Percentiles rank a stretch among this genome's conserved stretches.
phyloP scores from a whole-genome alignment of 768 basidiomycete genomes.

The Tylopilus felleus region DNA sequence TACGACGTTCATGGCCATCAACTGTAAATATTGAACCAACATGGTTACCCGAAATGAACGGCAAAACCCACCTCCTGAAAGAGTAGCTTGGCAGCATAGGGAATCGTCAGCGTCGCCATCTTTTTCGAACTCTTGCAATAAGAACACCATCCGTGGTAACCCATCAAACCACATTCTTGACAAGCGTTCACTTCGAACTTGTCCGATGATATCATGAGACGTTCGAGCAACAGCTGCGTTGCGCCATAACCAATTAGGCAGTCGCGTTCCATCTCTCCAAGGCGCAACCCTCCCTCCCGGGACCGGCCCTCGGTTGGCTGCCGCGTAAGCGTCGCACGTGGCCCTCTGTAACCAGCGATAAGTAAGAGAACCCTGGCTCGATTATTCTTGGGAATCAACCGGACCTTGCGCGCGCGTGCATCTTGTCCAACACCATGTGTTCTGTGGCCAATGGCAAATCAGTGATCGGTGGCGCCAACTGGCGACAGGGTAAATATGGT shows the following conservation, averaged over 20 bases:
- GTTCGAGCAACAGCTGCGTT: slow-evolving; percentile 91
- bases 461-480: slow-evolving; percentile 3
- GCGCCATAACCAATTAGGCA: slow-evolving; percentile 99
- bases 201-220: slow-evolving; percentile 98
- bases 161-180: slow-evolving; percentile 90
- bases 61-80: slow-evolving; percentile 73
- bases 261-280: slow-evolving; percentile 99
- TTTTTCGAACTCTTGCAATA: slow-evolving; percentile 97
- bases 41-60: background rate
- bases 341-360: slow-evolving; percentile 59
- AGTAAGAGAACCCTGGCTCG: slow-evolving; percentile 1
- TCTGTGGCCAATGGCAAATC: slow-evolving; percentile 42
- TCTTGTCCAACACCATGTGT: slow-evolving; percentile 99
- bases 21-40: slow-evolving; percentile 37
- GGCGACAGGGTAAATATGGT: background rate
- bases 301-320: slow-evolving; percentile 99
- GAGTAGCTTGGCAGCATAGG: slow-evolving; percentile 90
- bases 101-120: slow-evolving; percentile 93
- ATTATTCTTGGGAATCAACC: slow-evolving; percentile 18
- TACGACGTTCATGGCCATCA: slow-evolving; percentile 97
- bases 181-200: slow-evolving; percentile 98
- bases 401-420: slow-evolving; percentile 96
- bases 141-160: slow-evolving; percentile 94
- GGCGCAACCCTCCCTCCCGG: slow-evolving; percentile 91
- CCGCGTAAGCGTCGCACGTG: slow-evolving; percentile 92